A percentile compares a stretch with the other conserved stretches of the same genome.
phyloP scores from a whole-genome alignment of 331 rosid genomes.

The Phaseolus coccineus region DNA sequence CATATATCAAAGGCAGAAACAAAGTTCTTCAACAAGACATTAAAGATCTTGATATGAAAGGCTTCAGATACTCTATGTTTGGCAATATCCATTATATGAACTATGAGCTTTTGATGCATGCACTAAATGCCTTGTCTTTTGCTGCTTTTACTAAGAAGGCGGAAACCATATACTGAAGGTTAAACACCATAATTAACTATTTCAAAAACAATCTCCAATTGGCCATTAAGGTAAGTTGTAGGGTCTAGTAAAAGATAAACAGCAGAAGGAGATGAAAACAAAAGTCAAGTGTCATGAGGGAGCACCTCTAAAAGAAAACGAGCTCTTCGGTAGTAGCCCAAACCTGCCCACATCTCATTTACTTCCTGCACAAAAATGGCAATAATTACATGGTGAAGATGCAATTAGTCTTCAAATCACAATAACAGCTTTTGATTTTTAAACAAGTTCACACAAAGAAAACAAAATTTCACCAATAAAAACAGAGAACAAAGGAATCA shows the following conservation, averaged over 20 bases:
- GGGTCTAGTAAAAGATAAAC: background rate
- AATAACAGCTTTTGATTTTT: background rate
- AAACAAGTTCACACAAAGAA: background rate
- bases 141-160: background rate
- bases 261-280: background rate
- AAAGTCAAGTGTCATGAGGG: background rate
- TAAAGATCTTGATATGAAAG: conserved; percentile 22
- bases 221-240: background rate
- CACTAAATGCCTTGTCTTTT: background rate
- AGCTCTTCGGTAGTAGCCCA: conserved; percentile 95
- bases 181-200: conserved; percentile 4
- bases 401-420: conserved; percentile 21
- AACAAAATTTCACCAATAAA: background rate
- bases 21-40: conserved; percentile 17
- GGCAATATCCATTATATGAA: conserved; percentile 33
- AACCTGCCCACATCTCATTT: conserved; percentile 95
- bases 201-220: conserved; percentile 11
- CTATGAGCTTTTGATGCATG: conserved; percentile 28
- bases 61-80: background rate
- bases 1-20: conserved; percentile 34
- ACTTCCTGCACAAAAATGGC: conserved; percentile 68
- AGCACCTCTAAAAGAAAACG: conserved; percentile 91
- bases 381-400: conserved; percentile 15
- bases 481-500: conserved; percentile 4
- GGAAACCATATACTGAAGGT: background rate